Base-by-base conservation (phyloP, 75 land plant species). In the Cupressus sempervirens region DNA sequence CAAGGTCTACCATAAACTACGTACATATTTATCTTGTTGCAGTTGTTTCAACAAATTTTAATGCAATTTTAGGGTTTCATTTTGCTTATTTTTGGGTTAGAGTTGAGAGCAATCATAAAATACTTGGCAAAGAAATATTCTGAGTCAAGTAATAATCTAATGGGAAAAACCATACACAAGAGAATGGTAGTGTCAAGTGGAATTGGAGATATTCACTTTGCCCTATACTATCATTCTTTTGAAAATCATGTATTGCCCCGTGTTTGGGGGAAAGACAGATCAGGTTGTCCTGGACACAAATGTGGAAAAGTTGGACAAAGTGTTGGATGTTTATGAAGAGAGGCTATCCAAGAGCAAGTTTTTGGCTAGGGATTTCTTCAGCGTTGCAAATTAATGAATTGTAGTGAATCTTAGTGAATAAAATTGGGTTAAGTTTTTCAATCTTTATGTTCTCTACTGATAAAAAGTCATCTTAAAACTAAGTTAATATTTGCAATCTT, bases 1-100 rank as follows among this genome's bases (percentile, higher is more conserved):
- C 97, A 2, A 79, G 97, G 62, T 92, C 95, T 2, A 94, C 92
- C 41, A n/a, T 86, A 23, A 75, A 94, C 3, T 94, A 94, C 88
- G n/a, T 58, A 58, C 65, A 6, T 23, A 58, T 20, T n/a, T 58
- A 58, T 23, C 65, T 20, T 7, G 20, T 1, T 23, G 4, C 23
- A 23, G 0, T n/a, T 18, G 7, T 58, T 58, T 18, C n/a, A 2
- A 16, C 13, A 16, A 56, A 56, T 48, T 48, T 10, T 11, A 10
- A 10, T 48, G 52, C 52, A 48, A 7, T 46, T 46, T 1, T 3
- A 46, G 4, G 48, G 48, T 3, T 46, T 46, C 7, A 46, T 46
- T 46, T 46, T 41, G 48, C 7, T 46, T 46, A 46, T 46, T 46
- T 56, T 15, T n/a, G n/a, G n/a, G n/a, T n/a, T 89, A 95, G 96